Evolutionary conservation across 2,329 filamentous ascomycete genomes (phyloP), one percentile per base, ranked within the genome.

Genomic region (Paraphoma sp.): DNA sequence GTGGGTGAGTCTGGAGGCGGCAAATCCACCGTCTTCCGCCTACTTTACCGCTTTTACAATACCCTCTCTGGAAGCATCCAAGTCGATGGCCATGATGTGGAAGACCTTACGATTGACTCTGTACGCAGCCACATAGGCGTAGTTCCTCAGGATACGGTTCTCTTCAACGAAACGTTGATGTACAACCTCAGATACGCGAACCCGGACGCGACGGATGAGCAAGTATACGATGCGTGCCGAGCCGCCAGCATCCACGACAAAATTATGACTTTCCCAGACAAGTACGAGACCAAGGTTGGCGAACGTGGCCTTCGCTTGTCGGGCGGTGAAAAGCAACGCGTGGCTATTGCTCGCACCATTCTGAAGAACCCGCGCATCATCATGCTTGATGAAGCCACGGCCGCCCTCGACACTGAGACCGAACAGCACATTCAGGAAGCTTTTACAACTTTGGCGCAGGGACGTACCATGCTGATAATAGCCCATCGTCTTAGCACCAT

Each of bases 11-110:
- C 94, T 31, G 95, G 95, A 45, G 95, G 95, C 56, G 95, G 95
- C 64, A 99, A 99, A 77, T 98, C 94, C 2, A 99, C 95, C 0
- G 86, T 99, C 28, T 97, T 99, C 82, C 90, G 95, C 48, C 85
- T 98, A 47, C 88, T 99, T 74, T 98, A 97, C 83, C 90, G 95
- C 16, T 99, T 97, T 78, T 99, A 98, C 81, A 96, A 97, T 72
- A 87, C 89, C 52, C 83, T 88, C 50, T 85, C 87, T 49, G 95
- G 95, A 36, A 87, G 83, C 69, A 96, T 98, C 54, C 86, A 89
- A 70, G 82, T 99, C 52, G 95, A 98, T 72, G 92, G 90, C 7
- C 86, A 88, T 57, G 87, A 97, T 72, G 91, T 97, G 47, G 87
- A 91, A 74, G 88, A 93, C 64, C 81, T 97, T 56, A 96, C 92